phyloP scores from a whole-genome alignment of 2,329 filamentous ascomycete genomes.

The Claviceps sp. region DNA sequence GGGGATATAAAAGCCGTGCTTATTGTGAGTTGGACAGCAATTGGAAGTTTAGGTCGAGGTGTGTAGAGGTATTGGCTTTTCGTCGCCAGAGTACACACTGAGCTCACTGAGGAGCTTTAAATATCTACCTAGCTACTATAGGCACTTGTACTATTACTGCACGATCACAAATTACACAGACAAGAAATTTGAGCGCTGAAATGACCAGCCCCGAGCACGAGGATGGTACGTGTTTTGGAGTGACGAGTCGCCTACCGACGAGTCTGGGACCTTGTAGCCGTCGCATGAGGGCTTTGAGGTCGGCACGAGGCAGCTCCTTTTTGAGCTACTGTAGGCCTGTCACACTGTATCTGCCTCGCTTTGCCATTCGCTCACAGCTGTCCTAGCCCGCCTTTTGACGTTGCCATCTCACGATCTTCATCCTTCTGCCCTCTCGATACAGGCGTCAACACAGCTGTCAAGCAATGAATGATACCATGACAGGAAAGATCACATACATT shows the following conservation, averaged over 20 bases:
- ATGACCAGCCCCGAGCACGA: neutral
- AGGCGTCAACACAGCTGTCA: constrained; percentile 6
- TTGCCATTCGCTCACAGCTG: neutral
- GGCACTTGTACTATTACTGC: neutral
- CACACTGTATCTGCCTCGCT: neutral
- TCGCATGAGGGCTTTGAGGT: neutral
- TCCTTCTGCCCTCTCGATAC: neutral
- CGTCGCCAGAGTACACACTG: too few relatives aligned
- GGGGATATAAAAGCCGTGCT: constrained; percentile 20
- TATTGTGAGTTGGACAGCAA: neutral
- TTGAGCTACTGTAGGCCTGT: neutral
- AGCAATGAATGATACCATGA: constrained; percentile 1
- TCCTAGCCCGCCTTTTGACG: neutral
- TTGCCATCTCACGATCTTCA: neutral
- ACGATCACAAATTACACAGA: neutral
- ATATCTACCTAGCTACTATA: neutral
- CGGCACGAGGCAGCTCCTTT: neutral
- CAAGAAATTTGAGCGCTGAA: neutral
- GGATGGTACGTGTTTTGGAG: neutral
- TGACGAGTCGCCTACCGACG: too few relatives aligned
- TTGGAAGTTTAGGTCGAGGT: neutral
- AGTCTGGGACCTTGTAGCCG: neutral
- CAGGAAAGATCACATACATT: constrained; percentile 6
- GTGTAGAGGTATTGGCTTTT: neutral
- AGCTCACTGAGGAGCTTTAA: neutral